Conservation (phyloP, 78 protist species). For the Emiliania huxleyi region DNA sequence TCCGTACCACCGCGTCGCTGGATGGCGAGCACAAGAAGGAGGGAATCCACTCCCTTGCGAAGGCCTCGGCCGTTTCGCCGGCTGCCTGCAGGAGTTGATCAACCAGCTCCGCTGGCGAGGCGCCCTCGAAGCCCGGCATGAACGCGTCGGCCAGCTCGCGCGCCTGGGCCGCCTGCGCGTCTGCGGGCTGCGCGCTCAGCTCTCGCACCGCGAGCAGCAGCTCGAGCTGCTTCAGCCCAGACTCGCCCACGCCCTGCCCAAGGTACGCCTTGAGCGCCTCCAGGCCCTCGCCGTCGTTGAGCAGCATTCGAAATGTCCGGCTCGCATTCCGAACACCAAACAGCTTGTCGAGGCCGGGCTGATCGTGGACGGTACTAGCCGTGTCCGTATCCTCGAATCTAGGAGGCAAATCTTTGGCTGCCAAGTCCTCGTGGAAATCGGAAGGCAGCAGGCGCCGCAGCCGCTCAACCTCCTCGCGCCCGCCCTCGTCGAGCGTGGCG, state of each 20-base stretch:
- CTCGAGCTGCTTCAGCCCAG: not conserved
- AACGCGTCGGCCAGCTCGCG: not conserved
- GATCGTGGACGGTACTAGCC: not conserved
- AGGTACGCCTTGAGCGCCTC: not conserved
- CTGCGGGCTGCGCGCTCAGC: not conserved
- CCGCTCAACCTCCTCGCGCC: not conserved
- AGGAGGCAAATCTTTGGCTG: not conserved
- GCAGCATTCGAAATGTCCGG: not conserved
- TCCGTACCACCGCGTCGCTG: not conserved
- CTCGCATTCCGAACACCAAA: not conserved
- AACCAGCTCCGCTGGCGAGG: not conserved
- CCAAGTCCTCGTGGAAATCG: too few relatives aligned
- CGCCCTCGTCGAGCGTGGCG: not conserved
- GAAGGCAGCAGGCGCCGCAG: not conserved
- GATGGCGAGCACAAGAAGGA: not conserved
- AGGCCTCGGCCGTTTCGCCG: not conserved
- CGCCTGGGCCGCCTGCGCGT: not conserved
- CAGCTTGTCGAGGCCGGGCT: not conserved
- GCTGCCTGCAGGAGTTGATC: not conserved
- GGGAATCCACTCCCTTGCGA: not conserved
- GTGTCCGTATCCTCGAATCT: too few relatives aligned
- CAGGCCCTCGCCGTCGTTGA: not conserved
- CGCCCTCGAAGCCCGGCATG: not conserved
- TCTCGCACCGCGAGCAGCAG: not conserved
- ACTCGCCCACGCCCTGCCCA: not conserved